Percentiles rank a stretch among this genome's conserved stretches.
These are phyloP conservation scores for Noccaea caerulescens DNA, from an alignment of 345 rosid genomes.

Conservation along the genomic window DNA sequence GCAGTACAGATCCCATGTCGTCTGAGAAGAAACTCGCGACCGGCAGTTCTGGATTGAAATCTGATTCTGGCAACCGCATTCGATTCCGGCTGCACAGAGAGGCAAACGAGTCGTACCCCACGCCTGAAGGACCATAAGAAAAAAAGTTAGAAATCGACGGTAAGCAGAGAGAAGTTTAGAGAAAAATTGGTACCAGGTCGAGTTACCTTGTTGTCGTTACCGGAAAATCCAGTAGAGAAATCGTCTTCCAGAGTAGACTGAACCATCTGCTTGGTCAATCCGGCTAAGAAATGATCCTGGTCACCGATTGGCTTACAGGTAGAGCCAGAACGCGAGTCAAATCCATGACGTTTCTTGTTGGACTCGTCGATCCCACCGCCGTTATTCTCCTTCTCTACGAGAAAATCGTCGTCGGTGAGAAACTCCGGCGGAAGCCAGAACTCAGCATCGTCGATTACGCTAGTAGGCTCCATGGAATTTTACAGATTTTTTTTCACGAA, in stretches of 20 bases:
- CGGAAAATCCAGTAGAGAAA: slow-evolving; percentile 33
- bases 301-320: slow-evolving; percentile 68
- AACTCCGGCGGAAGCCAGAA: slow-evolving; percentile 80
- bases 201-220: slow-evolving; percentile 47
- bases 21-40: slow-evolving; percentile 45
- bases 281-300: slow-evolving; percentile 56
- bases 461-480: slow-evolving; percentile 56
- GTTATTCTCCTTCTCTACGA: slow-evolving; percentile 36
- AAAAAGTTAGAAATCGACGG: neutral
- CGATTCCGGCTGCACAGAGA: slow-evolving; percentile 46
- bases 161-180: neutral
- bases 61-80: slow-evolving; percentile 46
- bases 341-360: slow-evolving; percentile 40
- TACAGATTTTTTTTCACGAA: neutral
- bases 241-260: slow-evolving; percentile 51
- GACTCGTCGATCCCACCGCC: neutral
- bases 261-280: slow-evolving; percentile 52
- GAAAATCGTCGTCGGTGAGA: slow-evolving; percentile 64
- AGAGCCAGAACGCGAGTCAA: slow-evolving; percentile 50
- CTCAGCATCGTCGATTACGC: slow-evolving; percentile 61
- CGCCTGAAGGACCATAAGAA: slow-evolving; percentile 36
- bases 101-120: slow-evolving; percentile 51
- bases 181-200: neutral
- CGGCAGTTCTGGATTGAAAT: neutral
- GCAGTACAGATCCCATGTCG: slow-evolving; percentile 60